Conservation (phyloP, 306 rosid genomes). For the Lathyrus sativus region DNA sequence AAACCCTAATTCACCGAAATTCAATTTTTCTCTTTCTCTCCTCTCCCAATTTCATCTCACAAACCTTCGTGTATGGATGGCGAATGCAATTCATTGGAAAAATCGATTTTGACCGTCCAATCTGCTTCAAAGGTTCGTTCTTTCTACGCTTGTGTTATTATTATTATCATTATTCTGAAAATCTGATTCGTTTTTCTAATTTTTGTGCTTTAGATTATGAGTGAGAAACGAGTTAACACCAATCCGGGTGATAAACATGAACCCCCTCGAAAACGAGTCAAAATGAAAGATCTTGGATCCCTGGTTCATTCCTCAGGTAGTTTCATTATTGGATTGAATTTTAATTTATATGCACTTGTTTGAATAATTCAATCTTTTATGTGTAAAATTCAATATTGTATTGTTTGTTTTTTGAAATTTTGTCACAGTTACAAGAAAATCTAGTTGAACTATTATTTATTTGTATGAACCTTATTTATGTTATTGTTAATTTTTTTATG, state of each 20-base stretch:
- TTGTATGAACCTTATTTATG: neutral
- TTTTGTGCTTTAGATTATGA: constrained; percentile 42
- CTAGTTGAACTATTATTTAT: neutral
- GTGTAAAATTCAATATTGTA: neutral
- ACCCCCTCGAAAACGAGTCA: constrained; percentile 54
- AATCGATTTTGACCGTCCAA: constrained; percentile 33
- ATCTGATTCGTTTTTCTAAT: neutral
- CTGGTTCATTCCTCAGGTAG: constrained; percentile 63
- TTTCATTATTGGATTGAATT: neutral
- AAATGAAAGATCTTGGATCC: constrained; percentile 71
- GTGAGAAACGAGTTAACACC: constrained; percentile 55
- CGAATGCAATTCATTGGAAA: constrained; percentile 37
- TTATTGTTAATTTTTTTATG: neutral
- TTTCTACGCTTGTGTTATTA: constrained; percentile 19
- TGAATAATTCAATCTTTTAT: constrained; percentile 2
- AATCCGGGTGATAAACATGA: constrained; percentile 45
- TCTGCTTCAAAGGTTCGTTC: constrained; percentile 57
- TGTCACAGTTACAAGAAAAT: neutral
- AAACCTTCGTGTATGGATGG: constrained; percentile 38
- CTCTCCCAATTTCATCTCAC: neutral
- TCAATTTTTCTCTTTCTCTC: neutral
- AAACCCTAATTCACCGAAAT: constrained; percentile 35
- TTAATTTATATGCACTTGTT: neutral
- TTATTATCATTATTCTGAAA: constrained; percentile 5
- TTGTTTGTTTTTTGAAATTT: neutral